Evolutionary conservation across 1,284 basidiomycete genomes (phyloP).

Genomic region (Cerrena zonata): DNA sequence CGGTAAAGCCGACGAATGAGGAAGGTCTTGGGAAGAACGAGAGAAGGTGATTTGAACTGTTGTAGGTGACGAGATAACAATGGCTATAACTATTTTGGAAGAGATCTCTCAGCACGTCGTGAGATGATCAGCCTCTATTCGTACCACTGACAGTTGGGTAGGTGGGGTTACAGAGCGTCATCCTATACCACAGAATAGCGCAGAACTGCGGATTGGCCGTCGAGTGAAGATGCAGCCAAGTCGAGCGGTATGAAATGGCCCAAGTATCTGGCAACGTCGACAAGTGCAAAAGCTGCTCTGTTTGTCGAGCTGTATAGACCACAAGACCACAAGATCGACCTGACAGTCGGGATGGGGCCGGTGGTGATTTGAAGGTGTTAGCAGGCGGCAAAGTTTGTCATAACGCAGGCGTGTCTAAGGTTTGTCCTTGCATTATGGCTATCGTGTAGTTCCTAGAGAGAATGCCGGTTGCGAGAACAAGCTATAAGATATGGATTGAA

Average conservation of each 20-base stretch:
- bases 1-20: slow-evolving; percentile 4
- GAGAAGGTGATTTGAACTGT: slow-evolving; percentile 3
- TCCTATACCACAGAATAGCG: background rate
- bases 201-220: slow-evolving; percentile 3
- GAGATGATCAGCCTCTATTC: slow-evolving; percentile 1
- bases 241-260: slow-evolving; percentile 1
- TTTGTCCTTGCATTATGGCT: too few relatives aligned
- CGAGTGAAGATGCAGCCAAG: slow-evolving; percentile 8
- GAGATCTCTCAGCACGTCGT: slow-evolving; percentile 8
- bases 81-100: slow-evolving; percentile 6
- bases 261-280: background rate
- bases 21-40: slow-evolving; percentile 6
- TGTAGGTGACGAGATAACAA: slow-evolving; percentile 7
- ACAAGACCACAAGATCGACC: background rate
- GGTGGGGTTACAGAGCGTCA: background rate
- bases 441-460: too few relatives aligned
- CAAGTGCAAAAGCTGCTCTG: slow-evolving; percentile 4
- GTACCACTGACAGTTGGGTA: background rate
- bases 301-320: slow-evolving; percentile 4
- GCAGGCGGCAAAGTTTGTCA: slow-evolving; percentile 1
- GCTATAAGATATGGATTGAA: too few relatives aligned
- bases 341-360: slow-evolving; percentile 1
- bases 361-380: background rate
- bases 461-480: too few relatives aligned
- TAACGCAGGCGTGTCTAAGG: too few relatives aligned